Evolutionary conservation across 73 alveolate genomes (phyloP).

Genomic region (Paramecium bursaria): DNA sequence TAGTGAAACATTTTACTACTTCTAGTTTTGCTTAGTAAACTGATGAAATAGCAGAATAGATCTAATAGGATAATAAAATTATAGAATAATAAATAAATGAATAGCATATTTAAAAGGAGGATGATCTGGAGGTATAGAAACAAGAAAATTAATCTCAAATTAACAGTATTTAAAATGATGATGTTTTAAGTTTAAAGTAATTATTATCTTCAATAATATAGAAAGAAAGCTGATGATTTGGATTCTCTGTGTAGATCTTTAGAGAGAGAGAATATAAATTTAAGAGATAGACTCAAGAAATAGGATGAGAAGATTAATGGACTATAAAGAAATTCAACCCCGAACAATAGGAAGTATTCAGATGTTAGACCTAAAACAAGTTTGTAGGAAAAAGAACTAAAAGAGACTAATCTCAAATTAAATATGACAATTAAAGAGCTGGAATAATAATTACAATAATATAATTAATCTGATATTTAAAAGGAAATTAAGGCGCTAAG

Average conservation of each 20-base stretch:
- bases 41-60: neutral
- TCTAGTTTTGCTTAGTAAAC: too few species aligned
- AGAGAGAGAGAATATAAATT: constrained; percentile 4
- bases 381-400: neutral
- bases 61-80: neutral
- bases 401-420: neutral
- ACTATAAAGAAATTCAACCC: constrained; percentile 1
- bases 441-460: neutral
- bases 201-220: neutral
- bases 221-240: constrained; percentile 27
- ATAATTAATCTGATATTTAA: neutral
- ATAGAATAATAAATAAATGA: neutral
- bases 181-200: neutral
- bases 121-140: neutral
- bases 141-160: neutral
- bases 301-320: constrained; percentile 9
- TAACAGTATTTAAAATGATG: neutral
- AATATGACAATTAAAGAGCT: constrained; percentile 20
- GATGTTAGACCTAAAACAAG: constrained; percentile 14
- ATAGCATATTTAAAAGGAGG: neutral
- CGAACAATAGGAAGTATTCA: constrained; percentile 18
- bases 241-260: neutral
- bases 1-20: too few species aligned
- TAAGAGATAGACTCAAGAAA: constrained; percentile 8
- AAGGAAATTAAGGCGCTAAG: neutral